Evolutionary conservation across 148 eudicot genomes (phyloP), one percentile per base, ranked within the genome.

Genomic region (Amaranthus cruentus): DNA sequence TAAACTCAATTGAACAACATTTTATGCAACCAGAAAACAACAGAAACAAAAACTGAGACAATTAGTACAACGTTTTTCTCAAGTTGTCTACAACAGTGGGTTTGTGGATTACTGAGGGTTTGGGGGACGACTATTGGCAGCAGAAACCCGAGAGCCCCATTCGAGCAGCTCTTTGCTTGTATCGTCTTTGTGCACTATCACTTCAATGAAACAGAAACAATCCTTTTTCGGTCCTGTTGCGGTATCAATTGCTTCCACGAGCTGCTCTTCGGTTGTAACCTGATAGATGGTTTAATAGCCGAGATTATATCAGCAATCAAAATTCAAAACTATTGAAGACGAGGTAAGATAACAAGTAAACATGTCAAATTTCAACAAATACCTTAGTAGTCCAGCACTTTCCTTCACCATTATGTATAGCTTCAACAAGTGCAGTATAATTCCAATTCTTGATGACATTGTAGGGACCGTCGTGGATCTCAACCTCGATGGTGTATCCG

Each of bases 351-450:
- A 28, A 28, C 38, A 28, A 28, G 38, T 28, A 28, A 28, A 28
- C 38, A 28, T 28, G 38, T 2, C 38, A 66, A 44, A 69, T 2
- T 53, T 58, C 28, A 47, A 1, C 4, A 28, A 79, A 62, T 44
- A 90, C 96, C 92, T 88, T 90, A 9, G 91, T n/a, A 3, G 96
- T 90, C 96, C 96, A 90, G 83, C 92, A 90, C 44, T 90, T 88
- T 70, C 96, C 92, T 62, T 90, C 88, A 10, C 89, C 96, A 15
- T 90, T 90, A 80, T 88, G 87, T 61, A 90, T 85, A 6, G 96
- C 92, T 47, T 90, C 96, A 12, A 90, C 89, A n/a, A 90, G 79
- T 3, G 73, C 91, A 50, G 92, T 88, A 86, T 90, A 90, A 73
- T 90, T 84, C 96, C 96, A 90, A 82, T 88, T 90, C 85, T 90